Conservation (phyloP, 2,329 filamentous ascomycete species). For the Coniochaeta sp. region DNA sequence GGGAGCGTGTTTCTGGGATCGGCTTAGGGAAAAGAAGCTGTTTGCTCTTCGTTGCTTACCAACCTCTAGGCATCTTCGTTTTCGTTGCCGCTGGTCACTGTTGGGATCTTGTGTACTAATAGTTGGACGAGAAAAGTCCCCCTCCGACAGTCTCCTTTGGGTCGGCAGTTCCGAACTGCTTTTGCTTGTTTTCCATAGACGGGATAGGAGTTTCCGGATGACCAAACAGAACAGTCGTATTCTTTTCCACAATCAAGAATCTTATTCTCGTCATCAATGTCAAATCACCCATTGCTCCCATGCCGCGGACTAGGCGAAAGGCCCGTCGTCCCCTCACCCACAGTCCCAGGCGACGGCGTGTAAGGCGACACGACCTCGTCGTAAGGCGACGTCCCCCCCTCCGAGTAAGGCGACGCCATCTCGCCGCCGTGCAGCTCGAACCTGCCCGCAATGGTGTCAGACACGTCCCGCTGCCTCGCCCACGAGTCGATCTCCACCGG, state of each 20-base stretch:
- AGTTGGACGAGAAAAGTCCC: neutral
- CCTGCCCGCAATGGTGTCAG: slow-evolving; percentile 21
- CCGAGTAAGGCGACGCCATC: slow-evolving; percentile 6
- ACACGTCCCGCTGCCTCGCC: slow-evolving; percentile 2
- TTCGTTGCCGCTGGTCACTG: neutral
- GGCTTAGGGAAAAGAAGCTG: neutral
- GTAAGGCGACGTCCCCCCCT: neutral
- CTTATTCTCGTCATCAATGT: neutral
- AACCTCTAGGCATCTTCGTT: neutral
- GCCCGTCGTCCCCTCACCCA: neutral
- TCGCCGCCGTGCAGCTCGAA: slow-evolving; percentile 39
- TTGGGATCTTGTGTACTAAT: neutral
- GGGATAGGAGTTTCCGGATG: neutral
- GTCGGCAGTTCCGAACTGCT: neutral
- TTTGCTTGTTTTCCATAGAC: neutral
- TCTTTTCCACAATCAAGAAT: neutral
- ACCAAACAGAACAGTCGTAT: neutral
- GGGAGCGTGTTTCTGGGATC: neutral
- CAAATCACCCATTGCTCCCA: neutral
- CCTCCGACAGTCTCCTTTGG: neutral
- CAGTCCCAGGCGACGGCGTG: slow-evolving; percentile 1
- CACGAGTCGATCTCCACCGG: slow-evolving; percentile 47
- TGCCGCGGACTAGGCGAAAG: neutral
- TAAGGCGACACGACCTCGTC: slow-evolving; percentile 3
- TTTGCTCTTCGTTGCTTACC: neutral